Conservation (phyloP, 2,329 filamentous ascomycete species). For the Paecilomyces variotii region DNA sequence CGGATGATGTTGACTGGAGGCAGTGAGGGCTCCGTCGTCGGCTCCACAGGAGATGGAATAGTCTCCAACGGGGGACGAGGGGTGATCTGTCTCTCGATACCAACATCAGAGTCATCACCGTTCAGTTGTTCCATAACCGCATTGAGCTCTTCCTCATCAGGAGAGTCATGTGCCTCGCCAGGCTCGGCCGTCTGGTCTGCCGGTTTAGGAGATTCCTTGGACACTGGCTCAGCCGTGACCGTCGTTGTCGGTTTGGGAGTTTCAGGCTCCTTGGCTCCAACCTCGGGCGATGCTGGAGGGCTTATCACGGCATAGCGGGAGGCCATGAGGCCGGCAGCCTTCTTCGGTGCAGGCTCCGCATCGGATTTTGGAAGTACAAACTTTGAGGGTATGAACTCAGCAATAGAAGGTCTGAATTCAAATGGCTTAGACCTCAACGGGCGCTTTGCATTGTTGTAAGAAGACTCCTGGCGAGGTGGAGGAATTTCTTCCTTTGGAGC, state of each 20-base stretch:
- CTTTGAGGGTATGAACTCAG: conserved; percentile 19
- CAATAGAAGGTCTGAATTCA: conserved; percentile 36
- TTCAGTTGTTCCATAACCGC: conserved; percentile 84
- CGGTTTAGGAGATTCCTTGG: conserved; percentile 3
- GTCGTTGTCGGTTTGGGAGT: conserved; percentile 7
- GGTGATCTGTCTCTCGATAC: conserved; percentile 55
- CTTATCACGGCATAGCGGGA: conserved; percentile 27
- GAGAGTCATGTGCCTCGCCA: conserved; percentile 22
- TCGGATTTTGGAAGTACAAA: conserved; percentile 4
- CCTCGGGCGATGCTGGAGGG: conserved; percentile 15
- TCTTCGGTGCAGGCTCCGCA: conserved; percentile 4
- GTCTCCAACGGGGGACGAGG: conserved; percentile 18
- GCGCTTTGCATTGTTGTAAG: conserved; percentile 26
- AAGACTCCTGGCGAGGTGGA: conserved; percentile 11
- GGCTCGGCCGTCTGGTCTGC: conserved; percentile 12
- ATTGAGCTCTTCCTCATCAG: conserved; percentile 66
- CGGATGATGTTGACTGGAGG: conserved; percentile 47
- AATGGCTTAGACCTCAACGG: conserved; percentile 64
- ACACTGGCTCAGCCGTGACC: conserved; percentile 1
- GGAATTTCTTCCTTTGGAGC: conserved; percentile 3
- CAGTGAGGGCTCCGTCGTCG: conserved; percentile 47
- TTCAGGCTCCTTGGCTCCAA: conserved; percentile 7
- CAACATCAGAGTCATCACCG: conserved; percentile 62
- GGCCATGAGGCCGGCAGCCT: conserved; percentile 21
- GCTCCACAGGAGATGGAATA: conserved; percentile 35